Conservation (phyloP, 192 early-diverging fungal species). For the Coemansia sp. region DNA sequence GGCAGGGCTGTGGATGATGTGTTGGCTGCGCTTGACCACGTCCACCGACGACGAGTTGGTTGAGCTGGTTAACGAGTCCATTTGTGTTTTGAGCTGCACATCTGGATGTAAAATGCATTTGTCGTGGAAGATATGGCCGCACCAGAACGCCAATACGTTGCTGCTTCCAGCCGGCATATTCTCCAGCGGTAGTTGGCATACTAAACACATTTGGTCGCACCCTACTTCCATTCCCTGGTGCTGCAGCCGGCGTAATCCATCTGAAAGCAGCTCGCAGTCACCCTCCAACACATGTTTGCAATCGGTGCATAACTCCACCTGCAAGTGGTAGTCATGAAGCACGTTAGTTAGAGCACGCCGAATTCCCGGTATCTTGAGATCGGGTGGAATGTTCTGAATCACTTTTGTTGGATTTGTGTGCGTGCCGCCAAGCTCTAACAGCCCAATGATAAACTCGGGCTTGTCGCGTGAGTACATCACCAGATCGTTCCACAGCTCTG, state of each 20-base stretch:
- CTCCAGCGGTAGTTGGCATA: conserved; percentile 47
- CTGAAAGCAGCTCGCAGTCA: conserved; percentile 80
- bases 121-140: conserved; percentile 86
- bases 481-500: conserved; percentile 93
- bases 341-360: conserved; percentile 82
- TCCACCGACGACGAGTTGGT: background rate
- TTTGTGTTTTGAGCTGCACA: conserved; percentile 40
- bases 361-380: conserved; percentile 78
- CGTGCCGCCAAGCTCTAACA: conserved; percentile 87
- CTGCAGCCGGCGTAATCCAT: conserved; percentile 65
- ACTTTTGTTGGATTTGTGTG: conserved; percentile 82
- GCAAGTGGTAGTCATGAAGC: conserved; percentile 87
- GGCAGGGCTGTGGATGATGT: conserved; percentile 14
- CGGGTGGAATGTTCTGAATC: conserved; percentile 77
- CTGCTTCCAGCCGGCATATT: conserved; percentile 17
- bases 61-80: conserved; percentile 5
- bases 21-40: conserved; percentile 4
- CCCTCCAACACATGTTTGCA: conserved; percentile 87
- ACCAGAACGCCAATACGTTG: conserved; percentile 79
- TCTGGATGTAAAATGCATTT: conserved; percentile 70
- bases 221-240: conserved; percentile 65
- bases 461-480: conserved; percentile 93
- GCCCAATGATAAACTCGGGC: conserved; percentile 91
- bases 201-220: conserved; percentile 46
- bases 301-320: conserved; percentile 86